Percentiles rank a stretch among this genome's conserved stretches.
Evolutionary conservation across 2,329 filamentous ascomycete species (phyloP).

Genomic region (Zelopaecilomyces penicillatus): DNA sequence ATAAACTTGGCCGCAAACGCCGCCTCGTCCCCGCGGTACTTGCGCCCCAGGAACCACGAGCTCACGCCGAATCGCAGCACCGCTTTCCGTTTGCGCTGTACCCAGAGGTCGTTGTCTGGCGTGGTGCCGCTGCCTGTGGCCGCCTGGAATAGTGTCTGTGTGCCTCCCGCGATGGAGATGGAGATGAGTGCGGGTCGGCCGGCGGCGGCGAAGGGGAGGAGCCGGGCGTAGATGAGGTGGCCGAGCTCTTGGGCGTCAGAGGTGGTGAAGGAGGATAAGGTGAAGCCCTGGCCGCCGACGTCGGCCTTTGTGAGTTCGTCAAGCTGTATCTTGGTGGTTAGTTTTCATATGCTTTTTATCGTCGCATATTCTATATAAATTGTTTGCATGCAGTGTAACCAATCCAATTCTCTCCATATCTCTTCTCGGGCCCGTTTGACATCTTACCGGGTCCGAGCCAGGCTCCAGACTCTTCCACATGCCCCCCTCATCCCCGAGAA

Average conservation of each 20-base stretch:
- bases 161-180: slow-evolving; percentile 51
- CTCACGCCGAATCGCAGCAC: slow-evolving; percentile 63
- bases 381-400: too few relatives aligned
- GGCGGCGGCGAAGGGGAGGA: slow-evolving; percentile 38
- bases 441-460: too few relatives aligned
- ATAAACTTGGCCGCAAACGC: slow-evolving; percentile 58
- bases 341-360: not conserved
- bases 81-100: slow-evolving; percentile 60
- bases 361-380: too few relatives aligned
- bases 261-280: slow-evolving; percentile 48
- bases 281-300: slow-evolving; percentile 34
- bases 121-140: slow-evolving; percentile 57
- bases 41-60: slow-evolving; percentile 64
- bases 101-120: slow-evolving; percentile 66
- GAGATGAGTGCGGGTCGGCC: slow-evolving; percentile 48
- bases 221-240: slow-evolving; percentile 53
- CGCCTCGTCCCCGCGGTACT: slow-evolving; percentile 55
- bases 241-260: slow-evolving; percentile 59
- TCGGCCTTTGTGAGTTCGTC: slow-evolving; percentile 17
- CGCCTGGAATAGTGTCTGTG: slow-evolving; percentile 61
- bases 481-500: too few relatives aligned
- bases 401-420: too few relatives aligned
- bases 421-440: too few relatives aligned
- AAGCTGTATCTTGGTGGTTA: slow-evolving; percentile 13
- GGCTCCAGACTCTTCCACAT: too few relatives aligned